Evolutionary conservation across 2,329 filamentous ascomycete species (phyloP).

Genomic region (Aspergillus fructus): DNA sequence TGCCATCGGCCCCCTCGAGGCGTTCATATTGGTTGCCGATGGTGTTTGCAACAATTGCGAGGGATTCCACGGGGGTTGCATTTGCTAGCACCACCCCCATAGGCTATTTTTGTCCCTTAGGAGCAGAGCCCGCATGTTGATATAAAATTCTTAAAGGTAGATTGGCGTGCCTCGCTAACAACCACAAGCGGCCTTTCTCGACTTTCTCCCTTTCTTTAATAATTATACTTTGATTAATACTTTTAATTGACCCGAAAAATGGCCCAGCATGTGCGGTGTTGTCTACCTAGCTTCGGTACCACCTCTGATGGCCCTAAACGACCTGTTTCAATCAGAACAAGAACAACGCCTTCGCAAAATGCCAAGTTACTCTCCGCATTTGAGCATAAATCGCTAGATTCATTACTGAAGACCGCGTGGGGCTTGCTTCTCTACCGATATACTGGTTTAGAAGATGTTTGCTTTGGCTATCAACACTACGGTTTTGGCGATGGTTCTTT

Average conservation of each 20-base stretch:
- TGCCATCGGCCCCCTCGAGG: conserved; percentile 9
- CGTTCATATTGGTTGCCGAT: not conserved
- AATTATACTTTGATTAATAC: conserved; percentile 3
- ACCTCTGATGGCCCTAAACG: conserved; percentile 30
- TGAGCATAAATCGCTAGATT: conserved; percentile 25
- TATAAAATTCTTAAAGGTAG: conserved; percentile 13
- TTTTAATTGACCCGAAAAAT: conserved; percentile 17
- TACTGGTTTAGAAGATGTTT: conserved; percentile 48
- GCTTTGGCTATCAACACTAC: conserved; percentile 45
- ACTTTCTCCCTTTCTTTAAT: not conserved
- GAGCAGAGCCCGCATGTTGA: conserved; percentile 5
- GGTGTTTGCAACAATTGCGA: conserved; percentile 6
- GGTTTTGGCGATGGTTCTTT: conserved; percentile 19
- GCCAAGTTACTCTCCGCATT: conserved; percentile 32
- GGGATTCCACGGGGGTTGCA: conserved; percentile 9
- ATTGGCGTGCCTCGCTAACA: conserved; percentile 1
- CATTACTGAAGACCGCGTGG: conserved; percentile 45
- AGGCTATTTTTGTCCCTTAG: conserved; percentile 14
- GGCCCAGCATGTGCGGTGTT: conserved; percentile 32
- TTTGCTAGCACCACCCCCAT: conserved; percentile 1
- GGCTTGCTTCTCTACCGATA: conserved; percentile 47
- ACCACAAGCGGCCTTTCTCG: not conserved
- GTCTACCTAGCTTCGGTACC: conserved; percentile 36
- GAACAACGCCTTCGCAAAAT: conserved; percentile 28
- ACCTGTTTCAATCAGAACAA: conserved; percentile 36